phyloP scores from a whole-genome alignment of 192 early-diverging fungal species.

The Funneliformis mosseae region DNA sequence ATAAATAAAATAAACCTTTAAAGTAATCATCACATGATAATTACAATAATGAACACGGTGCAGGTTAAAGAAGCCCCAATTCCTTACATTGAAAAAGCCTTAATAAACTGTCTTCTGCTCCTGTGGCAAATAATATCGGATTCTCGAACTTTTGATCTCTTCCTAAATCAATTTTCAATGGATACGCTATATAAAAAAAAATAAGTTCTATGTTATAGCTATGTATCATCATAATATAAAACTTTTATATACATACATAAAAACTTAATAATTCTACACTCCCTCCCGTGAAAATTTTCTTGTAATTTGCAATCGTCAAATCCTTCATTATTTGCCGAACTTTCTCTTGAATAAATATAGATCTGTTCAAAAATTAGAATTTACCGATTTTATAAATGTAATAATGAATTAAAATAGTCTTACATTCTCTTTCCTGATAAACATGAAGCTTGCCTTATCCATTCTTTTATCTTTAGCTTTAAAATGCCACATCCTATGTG shows the following conservation, averaged over 20 bases:
- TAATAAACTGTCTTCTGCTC: constrained; percentile 58
- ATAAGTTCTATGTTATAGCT: neutral
- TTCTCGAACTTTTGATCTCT: neutral
- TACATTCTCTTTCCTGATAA: constrained; percentile 60
- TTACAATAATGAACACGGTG: too few relatives aligned
- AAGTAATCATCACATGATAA: too few relatives aligned
- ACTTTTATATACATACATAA: constrained; percentile 35
- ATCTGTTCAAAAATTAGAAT: constrained; percentile 34
- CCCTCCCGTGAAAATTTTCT: constrained; percentile 64
- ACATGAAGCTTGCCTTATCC: constrained; percentile 58
- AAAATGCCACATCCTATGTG: constrained; percentile 73
- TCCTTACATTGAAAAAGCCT: constrained; percentile 57
- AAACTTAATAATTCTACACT: constrained; percentile 48
- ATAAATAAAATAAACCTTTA: neutral
- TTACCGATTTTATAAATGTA: neutral
- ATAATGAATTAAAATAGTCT: neutral
- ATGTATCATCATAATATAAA: neutral
- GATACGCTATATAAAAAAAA: neutral
- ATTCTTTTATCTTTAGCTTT: constrained; percentile 48
- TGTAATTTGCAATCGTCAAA: constrained; percentile 63
- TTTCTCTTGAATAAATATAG: constrained; percentile 48
- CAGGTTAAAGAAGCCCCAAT: neutral
- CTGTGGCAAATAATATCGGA: constrained; percentile 57
- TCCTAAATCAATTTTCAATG: neutral
- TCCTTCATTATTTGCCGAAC: constrained; percentile 39